phyloP scores from a whole-genome alignment of 345 rosid species.

The Eucalyptus polyanthemos region DNA sequence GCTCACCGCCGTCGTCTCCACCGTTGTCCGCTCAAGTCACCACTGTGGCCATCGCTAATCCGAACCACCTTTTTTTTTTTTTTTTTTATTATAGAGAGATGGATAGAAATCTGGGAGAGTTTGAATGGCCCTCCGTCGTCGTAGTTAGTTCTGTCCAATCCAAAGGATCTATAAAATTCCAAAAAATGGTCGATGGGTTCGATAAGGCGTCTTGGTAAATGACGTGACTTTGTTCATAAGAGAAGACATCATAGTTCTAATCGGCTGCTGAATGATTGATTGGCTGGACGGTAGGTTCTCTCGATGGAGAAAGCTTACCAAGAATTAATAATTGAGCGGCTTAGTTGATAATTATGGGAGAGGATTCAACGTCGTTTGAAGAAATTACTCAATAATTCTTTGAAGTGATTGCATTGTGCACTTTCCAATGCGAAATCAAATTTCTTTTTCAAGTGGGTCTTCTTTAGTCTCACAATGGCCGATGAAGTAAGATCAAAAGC shows the following conservation, averaged over 20 bases:
- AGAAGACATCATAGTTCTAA: not conserved
- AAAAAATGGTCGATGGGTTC: not conserved
- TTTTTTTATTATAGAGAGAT: not conserved
- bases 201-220: not conserved
- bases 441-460: not conserved
- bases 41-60: no score
- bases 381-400: not conserved
- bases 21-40: no score
- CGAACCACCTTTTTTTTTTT: not conserved
- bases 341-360: not conserved
- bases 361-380: not conserved
- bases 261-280: not conserved
- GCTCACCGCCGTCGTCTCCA: no score
- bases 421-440: not conserved
- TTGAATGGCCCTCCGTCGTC: not conserved
- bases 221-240: not conserved
- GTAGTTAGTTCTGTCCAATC: not conserved
- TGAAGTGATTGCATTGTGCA: not conserved
- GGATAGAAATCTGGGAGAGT: not conserved
- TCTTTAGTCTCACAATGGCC: not conserved
- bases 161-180: not conserved
- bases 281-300: not conserved
- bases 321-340: fast-evolving
- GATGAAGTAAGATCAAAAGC: not conserved
- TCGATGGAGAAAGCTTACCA: not conserved